A percentile compares a stretch with the other conserved stretches of the same genome.
phyloP scores from a whole-genome alignment of 2,329 filamentous ascomycete species.

The Fusarium verrucosum region DNA sequence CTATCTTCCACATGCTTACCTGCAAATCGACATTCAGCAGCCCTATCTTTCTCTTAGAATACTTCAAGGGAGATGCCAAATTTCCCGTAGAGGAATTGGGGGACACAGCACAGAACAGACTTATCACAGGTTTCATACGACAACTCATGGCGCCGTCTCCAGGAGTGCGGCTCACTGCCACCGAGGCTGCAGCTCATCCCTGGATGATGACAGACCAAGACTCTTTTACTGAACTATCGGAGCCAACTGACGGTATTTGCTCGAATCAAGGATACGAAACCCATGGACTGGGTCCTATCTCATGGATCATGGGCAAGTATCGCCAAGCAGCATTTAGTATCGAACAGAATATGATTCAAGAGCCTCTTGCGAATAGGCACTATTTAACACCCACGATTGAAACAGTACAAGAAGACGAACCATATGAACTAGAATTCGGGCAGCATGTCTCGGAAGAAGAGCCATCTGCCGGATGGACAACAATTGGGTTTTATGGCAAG shows the following conservation, averaged over 20 bases:
- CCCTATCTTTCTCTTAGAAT: not conserved
- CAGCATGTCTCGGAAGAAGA: not conserved
- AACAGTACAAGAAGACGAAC: too few relatives aligned
- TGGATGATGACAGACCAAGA: not conserved
- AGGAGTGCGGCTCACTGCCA: not conserved
- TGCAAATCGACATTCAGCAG: not conserved
- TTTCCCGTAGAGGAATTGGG: too few relatives aligned
- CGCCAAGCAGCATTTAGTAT: not conserved
- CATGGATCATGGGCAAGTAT: not conserved
- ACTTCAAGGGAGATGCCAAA: too few relatives aligned
- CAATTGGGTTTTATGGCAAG: too few relatives aligned
- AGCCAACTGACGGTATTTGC: too few relatives aligned
- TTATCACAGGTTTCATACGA: too few relatives aligned
- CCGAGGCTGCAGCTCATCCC: not conserved
- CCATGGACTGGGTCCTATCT: not conserved
- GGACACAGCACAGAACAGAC: too few relatives aligned
- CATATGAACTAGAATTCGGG: too few relatives aligned
- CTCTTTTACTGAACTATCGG: not conserved
- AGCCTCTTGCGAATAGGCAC: not conserved
- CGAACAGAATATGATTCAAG: not conserved
- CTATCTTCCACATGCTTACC: not conserved
- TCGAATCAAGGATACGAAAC: not conserved
- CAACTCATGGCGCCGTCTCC: not conserved
- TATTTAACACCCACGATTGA: too few relatives aligned
- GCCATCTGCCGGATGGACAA: too few relatives aligned